Conservation (phyloP, 805 yeast genomes). For the Zygosaccharomyces gambellarensis region DNA sequence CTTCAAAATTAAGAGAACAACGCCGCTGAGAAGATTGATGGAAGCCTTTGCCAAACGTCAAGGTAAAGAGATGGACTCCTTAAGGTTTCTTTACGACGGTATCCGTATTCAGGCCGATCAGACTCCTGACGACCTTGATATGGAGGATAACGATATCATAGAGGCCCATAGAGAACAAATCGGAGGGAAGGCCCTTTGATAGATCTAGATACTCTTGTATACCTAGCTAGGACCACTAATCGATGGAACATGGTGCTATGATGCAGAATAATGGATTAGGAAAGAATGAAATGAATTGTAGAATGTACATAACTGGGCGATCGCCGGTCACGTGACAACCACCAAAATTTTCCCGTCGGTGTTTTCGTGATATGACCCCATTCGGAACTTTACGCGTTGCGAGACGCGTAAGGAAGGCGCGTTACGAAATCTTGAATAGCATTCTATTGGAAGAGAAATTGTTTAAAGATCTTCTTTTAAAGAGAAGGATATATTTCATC, state of each 20-base stretch:
- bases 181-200: slow-evolving; percentile 41
- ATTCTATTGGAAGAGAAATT: not conserved
- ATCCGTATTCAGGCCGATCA: slow-evolving; percentile 80
- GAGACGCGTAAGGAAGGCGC: slow-evolving; percentile 9
- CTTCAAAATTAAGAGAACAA: slow-evolving; percentile 89
- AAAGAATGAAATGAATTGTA: not conserved
- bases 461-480: not conserved
- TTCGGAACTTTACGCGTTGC: slow-evolving; percentile 3
- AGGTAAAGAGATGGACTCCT: slow-evolving; percentile 75
- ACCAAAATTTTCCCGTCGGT: not conserved
- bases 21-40: slow-evolving; percentile 90
- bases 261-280: not conserved
- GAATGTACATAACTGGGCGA: not conserved
- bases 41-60: slow-evolving; percentile 98
- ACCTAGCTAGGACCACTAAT: slow-evolving; percentile 1
- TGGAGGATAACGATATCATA: slow-evolving; percentile 93
- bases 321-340: slow-evolving; percentile 4
- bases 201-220: slow-evolving; percentile 1
- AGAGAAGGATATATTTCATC: not conserved
- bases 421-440: slow-evolving; percentile 2
- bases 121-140: slow-evolving; percentile 88
- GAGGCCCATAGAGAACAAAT: slow-evolving; percentile 97
- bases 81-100: slow-evolving; percentile 92
- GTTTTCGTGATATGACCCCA: slow-evolving; percentile 11
- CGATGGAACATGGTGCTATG: not conserved